Base-by-base conservation (phyloP, 768 basidiomycete species). In the Candolleomyces eurysporus region DNA sequence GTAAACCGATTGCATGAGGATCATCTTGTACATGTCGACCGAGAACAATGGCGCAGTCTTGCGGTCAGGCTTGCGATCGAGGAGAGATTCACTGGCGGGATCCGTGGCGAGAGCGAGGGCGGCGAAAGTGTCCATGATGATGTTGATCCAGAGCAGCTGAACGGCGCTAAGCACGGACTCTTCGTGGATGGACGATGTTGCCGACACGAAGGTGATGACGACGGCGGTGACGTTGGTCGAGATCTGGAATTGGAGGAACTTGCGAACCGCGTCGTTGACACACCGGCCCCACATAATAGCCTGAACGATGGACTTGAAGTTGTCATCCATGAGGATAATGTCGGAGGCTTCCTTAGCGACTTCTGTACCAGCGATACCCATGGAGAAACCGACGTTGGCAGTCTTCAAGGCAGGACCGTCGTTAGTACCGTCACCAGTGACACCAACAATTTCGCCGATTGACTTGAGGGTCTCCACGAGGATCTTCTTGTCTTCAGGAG, bases 211-310 rank as follows among this genome's bases (percentile, higher is more conserved):
- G 11, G 96, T 98, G 70, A 98, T 89, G 60, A 96, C 74, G 52
- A 99, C 96, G 36, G 97, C 97, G 6, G 95, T 95, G 62, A 98
- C 86, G 79, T 99, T 99, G 68, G 92, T 92, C 19, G 91, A 92
- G 62, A 93, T 82, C 75, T 94, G 94, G 82, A 97, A 97, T 77
- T 98, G 96, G 61, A 99, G 71, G 78, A 98, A 99, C 78, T 98
- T 99, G 71, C 90, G 88, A 55, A 98, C 97, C 0, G 96, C 88
- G 69, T 99, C 97, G 73, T 98, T 99, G 64, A 99, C 96, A 68
- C 94, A 96, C 53, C 97, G 92, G 48, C 97, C 97, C 96, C 97
- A 98, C 81, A 97, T 95, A 67, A 98, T 97, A 59, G 97, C 97
- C 67, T 94, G 90, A 66, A 98, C 94, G 68, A 99, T 96, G 2